Conservation (phyloP, 2,329 filamentous ascomycete genomes). For the Pestalotiopsis fici region DNA sequence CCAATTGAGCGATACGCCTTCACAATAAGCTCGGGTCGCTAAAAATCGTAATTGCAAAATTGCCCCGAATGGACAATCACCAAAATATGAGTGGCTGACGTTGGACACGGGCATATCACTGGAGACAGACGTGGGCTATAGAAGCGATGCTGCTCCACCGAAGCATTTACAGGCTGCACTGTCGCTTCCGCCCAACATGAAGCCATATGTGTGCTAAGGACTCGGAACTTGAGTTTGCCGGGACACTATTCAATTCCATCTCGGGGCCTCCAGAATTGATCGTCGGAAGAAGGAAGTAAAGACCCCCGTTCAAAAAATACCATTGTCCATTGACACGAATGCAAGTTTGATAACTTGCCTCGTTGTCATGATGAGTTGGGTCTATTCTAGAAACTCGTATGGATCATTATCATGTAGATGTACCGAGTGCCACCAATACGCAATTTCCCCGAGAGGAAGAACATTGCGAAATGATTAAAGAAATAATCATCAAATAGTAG, state of each 20-base stretch:
- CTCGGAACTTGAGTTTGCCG: not conserved
- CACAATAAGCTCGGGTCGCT: no score
- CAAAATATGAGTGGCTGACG: not conserved
- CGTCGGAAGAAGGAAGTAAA: not conserved
- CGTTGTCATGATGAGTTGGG: not conserved
- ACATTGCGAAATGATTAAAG: slow-evolving; percentile 20
- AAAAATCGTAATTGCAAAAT: not conserved
- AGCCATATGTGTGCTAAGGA: not conserved
- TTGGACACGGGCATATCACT: not conserved
- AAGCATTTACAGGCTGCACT: not conserved
- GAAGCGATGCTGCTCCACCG: not conserved
- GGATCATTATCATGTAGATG: slow-evolving; percentile 15
- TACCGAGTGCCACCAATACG: slow-evolving; percentile 28
- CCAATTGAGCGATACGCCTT: not conserved
- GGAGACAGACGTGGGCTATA: not conserved
- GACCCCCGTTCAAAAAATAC: not conserved
- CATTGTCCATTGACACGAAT: not conserved
- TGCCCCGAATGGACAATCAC: not conserved
- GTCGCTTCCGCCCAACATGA: not conserved
- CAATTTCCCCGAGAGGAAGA: slow-evolving; percentile 20
- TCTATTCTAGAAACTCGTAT: not conserved
- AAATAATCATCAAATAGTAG: slow-evolving; percentile 15
- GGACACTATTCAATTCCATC: not conserved
- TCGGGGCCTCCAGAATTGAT: not conserved
- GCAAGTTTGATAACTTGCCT: not conserved